phyloP scores from a whole-genome alignment of 169 alveolate genomes.

The Plasmodium malariae region DNA sequence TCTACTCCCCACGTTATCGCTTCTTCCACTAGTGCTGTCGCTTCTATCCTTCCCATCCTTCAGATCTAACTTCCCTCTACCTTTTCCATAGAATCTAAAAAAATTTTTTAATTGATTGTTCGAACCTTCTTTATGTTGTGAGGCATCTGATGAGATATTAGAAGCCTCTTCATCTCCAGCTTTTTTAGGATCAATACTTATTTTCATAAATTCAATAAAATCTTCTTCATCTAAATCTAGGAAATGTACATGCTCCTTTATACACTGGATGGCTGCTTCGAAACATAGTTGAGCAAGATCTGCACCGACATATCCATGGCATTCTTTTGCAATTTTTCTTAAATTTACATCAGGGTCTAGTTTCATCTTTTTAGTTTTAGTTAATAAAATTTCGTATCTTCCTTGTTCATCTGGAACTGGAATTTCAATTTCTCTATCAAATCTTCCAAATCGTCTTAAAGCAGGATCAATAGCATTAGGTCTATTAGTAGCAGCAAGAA shows the following conservation, averaged over 20 bases:
- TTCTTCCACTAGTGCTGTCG: neutral
- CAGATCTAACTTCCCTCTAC: neutral
- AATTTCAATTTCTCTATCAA: constrained; percentile 91
- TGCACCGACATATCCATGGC: constrained; percentile 96
- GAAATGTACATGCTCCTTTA: constrained; percentile 78
- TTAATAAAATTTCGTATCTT: constrained; percentile 91
- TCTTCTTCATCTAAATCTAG: constrained; percentile 69
- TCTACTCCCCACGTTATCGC: neutral
- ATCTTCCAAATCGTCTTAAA: constrained; percentile 90
- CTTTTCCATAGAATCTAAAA: neutral
- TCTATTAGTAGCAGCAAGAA: constrained; percentile 95
- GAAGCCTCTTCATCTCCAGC: no score
- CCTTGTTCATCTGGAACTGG: constrained; percentile 91
- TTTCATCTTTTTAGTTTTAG: constrained; percentile 91
- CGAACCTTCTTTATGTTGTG: neutral
- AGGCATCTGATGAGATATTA: neutral
- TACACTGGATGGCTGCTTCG: constrained; percentile 92
- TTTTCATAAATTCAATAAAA: constrained; percentile 61
- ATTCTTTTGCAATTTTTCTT: constrained; percentile 90
- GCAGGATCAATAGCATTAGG: constrained; percentile 93
- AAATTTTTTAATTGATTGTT: neutral
- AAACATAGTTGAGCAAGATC: constrained; percentile 92
- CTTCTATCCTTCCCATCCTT: neutral
- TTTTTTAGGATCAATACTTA: constrained; percentile 11
- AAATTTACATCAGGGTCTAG: constrained; percentile 88